Percentiles rank a stretch among this genome's conserved stretches.
phyloP scores from a whole-genome alignment of 2,329 filamentous ascomycete genomes.

The Teratosphaeria nubilosa region DNA sequence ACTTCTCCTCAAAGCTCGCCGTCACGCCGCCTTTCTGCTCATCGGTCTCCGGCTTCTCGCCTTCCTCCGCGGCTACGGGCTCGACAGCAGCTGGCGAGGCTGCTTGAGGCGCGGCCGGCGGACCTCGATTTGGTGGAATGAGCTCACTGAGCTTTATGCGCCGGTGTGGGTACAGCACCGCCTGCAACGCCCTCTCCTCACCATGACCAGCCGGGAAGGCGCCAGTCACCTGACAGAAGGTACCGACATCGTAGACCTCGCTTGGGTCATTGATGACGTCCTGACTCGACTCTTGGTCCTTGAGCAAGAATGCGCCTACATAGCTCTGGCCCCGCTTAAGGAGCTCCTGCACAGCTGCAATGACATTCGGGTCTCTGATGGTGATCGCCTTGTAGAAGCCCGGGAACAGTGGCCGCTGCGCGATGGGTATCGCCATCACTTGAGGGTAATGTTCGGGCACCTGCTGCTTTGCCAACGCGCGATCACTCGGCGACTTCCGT shows the following conservation, averaged over 20 bases:
- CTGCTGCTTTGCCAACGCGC: constrained; percentile 66
- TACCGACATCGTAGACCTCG: constrained; percentile 91
- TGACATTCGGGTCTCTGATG: constrained; percentile 84
- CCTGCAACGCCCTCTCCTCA: constrained; percentile 70
- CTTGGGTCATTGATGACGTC: constrained; percentile 84
- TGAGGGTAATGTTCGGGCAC: constrained; percentile 95
- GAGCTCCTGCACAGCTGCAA: constrained; percentile 87
- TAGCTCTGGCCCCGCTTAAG: constrained; percentile 96
- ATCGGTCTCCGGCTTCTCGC: constrained; percentile 40
- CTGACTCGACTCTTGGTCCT: constrained; percentile 87
- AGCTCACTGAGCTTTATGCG: constrained; percentile 83
- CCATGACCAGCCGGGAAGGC: constrained; percentile 76
- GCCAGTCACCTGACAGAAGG: constrained; percentile 96
- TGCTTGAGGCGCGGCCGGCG: constrained; percentile 36
- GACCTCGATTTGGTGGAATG: constrained; percentile 53
- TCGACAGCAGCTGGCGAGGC: constrained; percentile 42
- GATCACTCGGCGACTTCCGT: constrained; percentile 51
- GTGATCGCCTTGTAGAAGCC: constrained; percentile 99
- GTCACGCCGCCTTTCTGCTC: constrained; percentile 89
- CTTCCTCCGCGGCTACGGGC: constrained; percentile 9
- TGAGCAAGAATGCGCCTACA: constrained; percentile 92
- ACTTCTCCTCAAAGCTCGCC: constrained; percentile 68
- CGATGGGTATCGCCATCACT: constrained; percentile 93
- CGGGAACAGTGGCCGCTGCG: constrained; percentile 84
- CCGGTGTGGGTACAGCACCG: constrained; percentile 90